Conservation (phyloP, 106 monocot genomes). For the Ottelia alismoides region DNA sequence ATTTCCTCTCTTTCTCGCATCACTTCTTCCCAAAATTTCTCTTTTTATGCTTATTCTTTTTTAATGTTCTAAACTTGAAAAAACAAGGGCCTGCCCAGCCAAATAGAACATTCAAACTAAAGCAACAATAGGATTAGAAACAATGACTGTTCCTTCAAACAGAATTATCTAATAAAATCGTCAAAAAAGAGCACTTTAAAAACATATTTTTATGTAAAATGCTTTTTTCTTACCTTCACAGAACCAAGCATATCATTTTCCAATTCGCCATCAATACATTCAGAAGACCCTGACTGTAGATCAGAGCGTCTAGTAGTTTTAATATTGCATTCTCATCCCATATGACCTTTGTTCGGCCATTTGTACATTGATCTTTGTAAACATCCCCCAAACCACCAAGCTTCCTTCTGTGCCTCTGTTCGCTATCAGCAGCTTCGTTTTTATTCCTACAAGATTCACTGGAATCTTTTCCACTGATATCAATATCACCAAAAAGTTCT, state of each 20-base stretch:
- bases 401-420: constrained; percentile 57
- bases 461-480: constrained; percentile 30
- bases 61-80: too few species aligned
- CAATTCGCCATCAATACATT: constrained; percentile 56
- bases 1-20: too few species aligned
- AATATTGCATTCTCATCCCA: constrained; percentile 92
- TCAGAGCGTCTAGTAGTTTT: constrained; percentile 83
- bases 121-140: too few species aligned
- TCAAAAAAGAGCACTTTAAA: too few species aligned
- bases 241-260: constrained; percentile 95
- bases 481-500: constrained; percentile 66
- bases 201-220: too few species aligned
- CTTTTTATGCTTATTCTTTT: too few species aligned
- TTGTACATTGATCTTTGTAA: constrained; percentile 71
- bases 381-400: constrained; percentile 39
- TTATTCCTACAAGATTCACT: constrained; percentile 34
- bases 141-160: too few species aligned
- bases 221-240: constrained; percentile 64
- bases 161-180: too few species aligned
- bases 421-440: constrained; percentile 31
- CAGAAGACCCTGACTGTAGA: constrained; percentile 48
- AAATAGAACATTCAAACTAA: too few species aligned
- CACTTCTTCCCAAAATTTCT: too few species aligned
- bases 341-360: constrained; percentile 42
- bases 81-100: too few species aligned